Conservation (phyloP, 2,329 filamentous ascomycete genomes). For the Hypoxylon sp. region DNA sequence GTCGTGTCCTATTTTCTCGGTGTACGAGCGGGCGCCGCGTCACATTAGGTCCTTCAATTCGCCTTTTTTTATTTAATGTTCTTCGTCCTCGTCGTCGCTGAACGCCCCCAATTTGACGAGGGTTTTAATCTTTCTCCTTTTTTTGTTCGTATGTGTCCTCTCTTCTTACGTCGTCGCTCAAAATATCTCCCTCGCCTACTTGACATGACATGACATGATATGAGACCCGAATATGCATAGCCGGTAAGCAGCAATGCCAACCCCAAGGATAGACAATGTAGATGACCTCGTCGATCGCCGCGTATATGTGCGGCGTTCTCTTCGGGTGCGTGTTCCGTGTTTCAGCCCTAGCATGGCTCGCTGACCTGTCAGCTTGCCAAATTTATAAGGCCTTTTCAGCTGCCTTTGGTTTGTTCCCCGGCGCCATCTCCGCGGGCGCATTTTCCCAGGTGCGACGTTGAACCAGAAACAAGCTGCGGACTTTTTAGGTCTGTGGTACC, state of each 20-base stretch:
- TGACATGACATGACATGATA: too few relatives aligned
- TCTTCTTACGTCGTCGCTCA: neutral
- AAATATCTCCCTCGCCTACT: too few relatives aligned
- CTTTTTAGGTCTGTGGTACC: too few relatives aligned
- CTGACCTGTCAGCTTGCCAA: neutral
- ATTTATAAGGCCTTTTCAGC: neutral
- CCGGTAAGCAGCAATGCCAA: too few relatives aligned
- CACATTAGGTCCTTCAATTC: too few relatives aligned
- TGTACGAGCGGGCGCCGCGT: too few relatives aligned
- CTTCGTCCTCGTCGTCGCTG: neutral
- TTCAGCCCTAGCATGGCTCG: constrained; percentile 1
- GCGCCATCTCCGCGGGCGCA: neutral
- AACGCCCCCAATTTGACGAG: neutral
- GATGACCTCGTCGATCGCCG: too few relatives aligned
- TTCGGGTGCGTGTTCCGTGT: neutral
- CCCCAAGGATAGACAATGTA: too few relatives aligned
- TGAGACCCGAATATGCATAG: too few relatives aligned
- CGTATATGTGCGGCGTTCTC: neutral
- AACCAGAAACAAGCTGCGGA: neutral
- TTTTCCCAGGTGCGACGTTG: neutral
- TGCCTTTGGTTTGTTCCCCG: neutral
- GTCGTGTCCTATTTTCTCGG: too few relatives aligned
- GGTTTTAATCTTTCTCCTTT: neutral
- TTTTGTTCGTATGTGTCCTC: too few relatives aligned
- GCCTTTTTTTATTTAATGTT: too few relatives aligned